A percentile compares a stretch with the other conserved stretches of the same genome.
phyloP scores from a whole-genome alignment of 2,329 filamentous ascomycete genomes.

The Epichloe typhina region DNA sequence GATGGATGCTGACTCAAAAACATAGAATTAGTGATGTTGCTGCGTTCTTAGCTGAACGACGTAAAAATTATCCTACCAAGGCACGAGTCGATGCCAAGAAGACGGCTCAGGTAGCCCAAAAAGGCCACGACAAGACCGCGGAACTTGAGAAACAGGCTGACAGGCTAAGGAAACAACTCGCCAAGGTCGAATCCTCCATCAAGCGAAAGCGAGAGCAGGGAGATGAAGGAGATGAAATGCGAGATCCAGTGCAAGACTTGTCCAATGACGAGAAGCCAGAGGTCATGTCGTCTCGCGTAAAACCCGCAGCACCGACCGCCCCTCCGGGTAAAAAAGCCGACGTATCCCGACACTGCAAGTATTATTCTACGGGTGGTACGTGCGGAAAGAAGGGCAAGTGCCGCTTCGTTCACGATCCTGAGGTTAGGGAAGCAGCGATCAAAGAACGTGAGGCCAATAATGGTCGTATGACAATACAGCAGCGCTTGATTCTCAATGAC shows the following conservation, averaged over 20 bases:
- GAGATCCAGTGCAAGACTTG: conserved; percentile 36
- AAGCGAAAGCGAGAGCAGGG: conserved; percentile 57
- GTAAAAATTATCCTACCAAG: conserved; percentile 67
- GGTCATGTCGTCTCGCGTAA: conserved; percentile 35
- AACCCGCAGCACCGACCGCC: conserved; percentile 20
- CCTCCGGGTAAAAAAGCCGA: conserved; percentile 44
- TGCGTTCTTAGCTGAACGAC: conserved; percentile 70
- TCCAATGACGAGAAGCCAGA: conserved; percentile 49
- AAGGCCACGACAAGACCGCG: conserved; percentile 48
- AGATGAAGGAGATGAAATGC: conserved; percentile 54
- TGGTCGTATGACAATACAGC: conserved; percentile 51
- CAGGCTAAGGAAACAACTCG: conserved; percentile 49
- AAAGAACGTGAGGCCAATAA: conserved; percentile 52
- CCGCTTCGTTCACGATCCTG: conserved; percentile 55
- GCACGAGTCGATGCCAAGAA: conserved; percentile 53
- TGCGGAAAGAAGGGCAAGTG: conserved; percentile 66
- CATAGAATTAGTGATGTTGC: conserved; percentile 54
- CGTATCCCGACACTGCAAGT: conserved; percentile 55
- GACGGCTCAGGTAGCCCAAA: conserved; percentile 30
- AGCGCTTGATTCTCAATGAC: conserved; percentile 52
- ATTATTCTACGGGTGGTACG: conserved; percentile 54
- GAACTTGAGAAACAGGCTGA: conserved; percentile 46
- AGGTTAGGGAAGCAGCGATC: conserved; percentile 48
- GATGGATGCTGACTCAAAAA: background rate
- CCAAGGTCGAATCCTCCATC: conserved; percentile 57